These are phyloP conservation scores for Phytopythium delawarense DNA, from an alignment of 352 stramenopile species.

Conservation along the genomic window DNA sequence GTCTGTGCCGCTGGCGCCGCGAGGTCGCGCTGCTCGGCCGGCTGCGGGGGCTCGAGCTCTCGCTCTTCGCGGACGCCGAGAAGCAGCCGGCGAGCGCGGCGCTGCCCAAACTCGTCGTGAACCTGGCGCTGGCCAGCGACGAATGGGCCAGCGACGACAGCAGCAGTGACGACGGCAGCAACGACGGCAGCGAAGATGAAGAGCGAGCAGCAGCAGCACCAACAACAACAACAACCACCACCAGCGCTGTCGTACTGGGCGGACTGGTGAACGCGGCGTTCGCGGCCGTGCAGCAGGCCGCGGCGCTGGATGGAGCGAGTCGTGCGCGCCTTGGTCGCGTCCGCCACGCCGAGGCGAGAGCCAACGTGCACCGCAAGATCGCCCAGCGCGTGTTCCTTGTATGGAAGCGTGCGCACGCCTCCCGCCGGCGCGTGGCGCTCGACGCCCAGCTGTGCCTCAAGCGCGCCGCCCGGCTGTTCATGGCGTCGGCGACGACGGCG, in stretches of 20 bases:
- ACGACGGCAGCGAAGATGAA: conserved; percentile 1
- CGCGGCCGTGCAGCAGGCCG: conserved; percentile 30
- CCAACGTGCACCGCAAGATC: conserved; percentile 57
- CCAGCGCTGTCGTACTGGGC: conserved; percentile 19
- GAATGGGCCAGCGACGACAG: conserved; percentile 19
- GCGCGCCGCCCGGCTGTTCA: conserved; percentile 55
- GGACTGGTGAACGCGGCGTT: conserved; percentile 60
- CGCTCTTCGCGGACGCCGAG: conserved; percentile 52
- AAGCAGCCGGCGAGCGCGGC: conserved; percentile 22
- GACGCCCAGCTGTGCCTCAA: conserved; percentile 77
- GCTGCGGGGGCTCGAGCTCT: conserved; percentile 57
- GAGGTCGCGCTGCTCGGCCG: conserved; percentile 41
- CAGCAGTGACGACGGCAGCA: conserved; percentile 1
- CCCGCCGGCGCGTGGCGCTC: conserved; percentile 38
- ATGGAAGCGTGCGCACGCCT: conserved; percentile 54
- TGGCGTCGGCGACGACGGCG: conserved; percentile 21
- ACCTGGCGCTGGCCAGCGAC: conserved; percentile 41
- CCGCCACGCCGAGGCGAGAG: conserved; percentile 39
- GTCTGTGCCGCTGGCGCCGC: conserved; percentile 36
- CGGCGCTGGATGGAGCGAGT: conserved; percentile 10
- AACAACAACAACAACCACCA: not conserved
- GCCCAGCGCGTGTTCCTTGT: conserved; percentile 59
- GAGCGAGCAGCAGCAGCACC: conserved; percentile 5
- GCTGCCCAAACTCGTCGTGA: conserved; percentile 55
- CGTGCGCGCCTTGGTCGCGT: conserved; percentile 30